Base-by-base conservation (phyloP, 345 rosid species). In the Gynandropsis gynandra region DNA sequence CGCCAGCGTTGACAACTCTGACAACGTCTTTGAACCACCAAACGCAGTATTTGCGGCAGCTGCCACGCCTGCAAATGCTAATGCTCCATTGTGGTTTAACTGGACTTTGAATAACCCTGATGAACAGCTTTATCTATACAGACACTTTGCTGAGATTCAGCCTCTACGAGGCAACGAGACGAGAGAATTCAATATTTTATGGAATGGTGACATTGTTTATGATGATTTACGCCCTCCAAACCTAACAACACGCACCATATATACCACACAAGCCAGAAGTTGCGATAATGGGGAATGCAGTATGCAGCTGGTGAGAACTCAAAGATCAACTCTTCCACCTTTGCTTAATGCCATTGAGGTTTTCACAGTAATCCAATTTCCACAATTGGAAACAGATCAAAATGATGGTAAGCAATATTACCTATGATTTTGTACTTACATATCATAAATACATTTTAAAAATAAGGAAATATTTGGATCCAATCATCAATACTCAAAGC, bases 241-340 rank as follows among this genome's bases (percentile, higher is more conserved):
- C 63, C 63, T 3, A 0, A 0, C 0, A 19, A 50, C 0, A 0
- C 4, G 4, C 39, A 0, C 58, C 68, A 1, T 3, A 3, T 0
- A 52, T 16, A 5, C n/a, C n/a, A n/a, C n/a, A n/a, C n/a, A n/a
- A n/a, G n/a, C n/a, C n/a, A n/a, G n/a, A n/a, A n/a, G n/a, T n/a
- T 65, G 64, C 39, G 1, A 42, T 1, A 0, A 0, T 15, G 59
- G 70, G 14, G 2, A 15, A 16, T 65, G 70, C 2, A 34, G 0
- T 21, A 19, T 65, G 5, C 60, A 52, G 46, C 45, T 65, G 33
- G 17, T 0, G n/a, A 65, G 60, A 52, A 65, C 60, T 52, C 52
- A 21, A 8, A 52, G 15, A n/a, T 65, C 70, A 45, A 65, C 64
- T 0, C 55, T 65, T 20, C 70, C 70, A n/a, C 70, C 65, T 32